These are phyloP conservation scores for Chalaropsis thielavioides DNA, from an alignment of 2,329 filamentous ascomycete species.

Conservation along the genomic window DNA sequence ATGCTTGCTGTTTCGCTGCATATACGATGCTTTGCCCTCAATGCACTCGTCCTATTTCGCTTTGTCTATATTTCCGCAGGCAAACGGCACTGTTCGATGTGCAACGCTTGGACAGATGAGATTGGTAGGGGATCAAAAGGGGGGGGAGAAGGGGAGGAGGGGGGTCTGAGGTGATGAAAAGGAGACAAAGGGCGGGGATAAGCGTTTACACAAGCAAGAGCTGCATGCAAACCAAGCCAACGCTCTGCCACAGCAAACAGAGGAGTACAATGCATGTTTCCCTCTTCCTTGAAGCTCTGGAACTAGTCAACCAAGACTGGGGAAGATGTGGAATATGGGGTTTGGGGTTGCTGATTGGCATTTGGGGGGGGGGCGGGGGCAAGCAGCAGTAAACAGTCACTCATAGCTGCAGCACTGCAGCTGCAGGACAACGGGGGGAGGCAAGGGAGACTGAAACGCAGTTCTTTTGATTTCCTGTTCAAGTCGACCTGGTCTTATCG, in stretches of 20 bases:
- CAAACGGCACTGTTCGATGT: background rate
- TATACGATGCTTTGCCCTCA: slow-evolving; percentile 1
- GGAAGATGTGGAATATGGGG: background rate
- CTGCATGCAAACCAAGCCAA: too few relatives aligned
- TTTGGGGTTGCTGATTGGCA: background rate
- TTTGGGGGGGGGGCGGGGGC: background rate
- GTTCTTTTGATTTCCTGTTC: background rate
- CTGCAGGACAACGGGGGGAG: background rate
- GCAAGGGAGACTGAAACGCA: background rate
- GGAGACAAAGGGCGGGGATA: too few relatives aligned
- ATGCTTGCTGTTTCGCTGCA: slow-evolving; percentile 2
- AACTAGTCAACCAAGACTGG: too few relatives aligned
- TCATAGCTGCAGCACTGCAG: background rate
- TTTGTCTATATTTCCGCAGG: background rate
- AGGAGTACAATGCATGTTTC: too few relatives aligned
- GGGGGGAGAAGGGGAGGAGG: too few relatives aligned
- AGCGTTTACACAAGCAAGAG: too few relatives aligned
- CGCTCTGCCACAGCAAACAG: too few relatives aligned
- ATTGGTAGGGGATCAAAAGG: background rate
- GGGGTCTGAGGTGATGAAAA: too few relatives aligned
- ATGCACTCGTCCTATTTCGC: background rate
- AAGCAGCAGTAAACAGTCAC: background rate
- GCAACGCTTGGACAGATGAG: background rate
- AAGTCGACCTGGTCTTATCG: background rate
- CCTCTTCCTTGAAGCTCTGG: too few relatives aligned